Percentiles rank a stretch among this genome's conserved stretches.
phyloP scores from a whole-genome alignment of 192 early-diverging fungal species.

The Glomus cerebriforme region DNA sequence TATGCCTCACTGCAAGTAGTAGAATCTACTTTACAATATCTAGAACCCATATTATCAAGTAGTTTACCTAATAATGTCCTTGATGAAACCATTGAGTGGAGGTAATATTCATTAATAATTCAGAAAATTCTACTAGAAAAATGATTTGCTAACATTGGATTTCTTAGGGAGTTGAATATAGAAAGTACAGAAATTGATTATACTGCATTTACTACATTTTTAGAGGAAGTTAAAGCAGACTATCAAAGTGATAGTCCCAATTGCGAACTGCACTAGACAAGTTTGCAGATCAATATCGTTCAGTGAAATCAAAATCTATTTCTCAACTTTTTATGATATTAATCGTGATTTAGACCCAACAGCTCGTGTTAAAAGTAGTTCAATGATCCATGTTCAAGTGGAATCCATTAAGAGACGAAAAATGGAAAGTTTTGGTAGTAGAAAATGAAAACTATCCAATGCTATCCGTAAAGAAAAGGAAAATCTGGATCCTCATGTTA shows the following conservation, averaged over 20 bases:
- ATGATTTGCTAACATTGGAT: no score
- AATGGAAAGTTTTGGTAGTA: background rate
- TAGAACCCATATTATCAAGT: no score
- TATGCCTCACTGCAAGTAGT: no score
- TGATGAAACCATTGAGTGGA: no score
- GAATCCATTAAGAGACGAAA: background rate
- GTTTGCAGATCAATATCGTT: background rate
- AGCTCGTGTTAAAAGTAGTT: background rate
- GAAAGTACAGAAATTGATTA: background rate
- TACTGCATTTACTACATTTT: background rate
- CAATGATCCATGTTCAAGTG: background rate
- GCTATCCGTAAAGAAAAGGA: background rate
- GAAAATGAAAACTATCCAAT: no score
- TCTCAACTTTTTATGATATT: background rate
- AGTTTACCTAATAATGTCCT: no score
- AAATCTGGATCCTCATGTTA: constrained; percentile 1
- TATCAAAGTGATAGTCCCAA: background rate
- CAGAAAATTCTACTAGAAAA: no score
- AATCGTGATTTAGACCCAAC: no score
- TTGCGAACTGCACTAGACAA: background rate
- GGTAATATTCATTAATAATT: no score
- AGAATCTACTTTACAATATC: no score
- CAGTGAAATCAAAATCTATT: background rate
- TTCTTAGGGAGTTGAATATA: no score
- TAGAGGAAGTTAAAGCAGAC: background rate